Evolutionary conservation across 306 rosid genomes (phyloP).

Genomic region (Trifolium repens): DNA sequence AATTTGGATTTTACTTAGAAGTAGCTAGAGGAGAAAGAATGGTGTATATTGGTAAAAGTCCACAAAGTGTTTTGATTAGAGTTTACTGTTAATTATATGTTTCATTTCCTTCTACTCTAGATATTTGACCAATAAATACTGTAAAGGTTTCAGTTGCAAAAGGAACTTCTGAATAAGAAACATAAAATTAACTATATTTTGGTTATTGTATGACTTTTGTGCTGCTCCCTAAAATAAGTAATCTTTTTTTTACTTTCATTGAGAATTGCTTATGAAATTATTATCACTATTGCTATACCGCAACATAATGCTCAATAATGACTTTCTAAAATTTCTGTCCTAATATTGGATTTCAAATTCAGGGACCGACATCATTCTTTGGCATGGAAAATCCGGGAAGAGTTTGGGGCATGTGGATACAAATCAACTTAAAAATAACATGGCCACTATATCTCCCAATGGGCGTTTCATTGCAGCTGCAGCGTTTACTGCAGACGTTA

Average conservation of each 20-base stretch:
- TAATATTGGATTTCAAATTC: constrained; percentile 44
- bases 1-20: constrained; percentile 29
- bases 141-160: constrained; percentile 4
- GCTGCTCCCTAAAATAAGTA: constrained; percentile 10
- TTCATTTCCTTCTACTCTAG: constrained; percentile 25
- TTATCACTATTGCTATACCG: background rate
- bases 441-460: constrained; percentile 93
- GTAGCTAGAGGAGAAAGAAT: constrained; percentile 19
- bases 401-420: constrained; percentile 87
- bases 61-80: constrained; percentile 36
- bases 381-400: constrained; percentile 98
- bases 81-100: constrained; percentile 1
- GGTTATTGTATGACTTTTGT: constrained; percentile 1
- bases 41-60: constrained; percentile 6
- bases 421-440: constrained; percentile 90
- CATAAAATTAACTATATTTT: constrained; percentile 13
- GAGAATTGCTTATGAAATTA: constrained; percentile 16
- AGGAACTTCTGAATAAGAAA: constrained; percentile 14
- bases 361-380: constrained; percentile 92
- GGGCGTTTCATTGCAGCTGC: constrained; percentile 99
- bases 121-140: constrained; percentile 19
- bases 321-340: constrained; percentile 30
- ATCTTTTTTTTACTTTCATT: constrained; percentile 23
- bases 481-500: constrained; percentile 98
- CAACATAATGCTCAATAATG: constrained; percentile 24